These are phyloP conservation scores for Micractinium conductrix DNA, from an alignment of 139 green algal genomes.

Conservation along the genomic window DNA sequence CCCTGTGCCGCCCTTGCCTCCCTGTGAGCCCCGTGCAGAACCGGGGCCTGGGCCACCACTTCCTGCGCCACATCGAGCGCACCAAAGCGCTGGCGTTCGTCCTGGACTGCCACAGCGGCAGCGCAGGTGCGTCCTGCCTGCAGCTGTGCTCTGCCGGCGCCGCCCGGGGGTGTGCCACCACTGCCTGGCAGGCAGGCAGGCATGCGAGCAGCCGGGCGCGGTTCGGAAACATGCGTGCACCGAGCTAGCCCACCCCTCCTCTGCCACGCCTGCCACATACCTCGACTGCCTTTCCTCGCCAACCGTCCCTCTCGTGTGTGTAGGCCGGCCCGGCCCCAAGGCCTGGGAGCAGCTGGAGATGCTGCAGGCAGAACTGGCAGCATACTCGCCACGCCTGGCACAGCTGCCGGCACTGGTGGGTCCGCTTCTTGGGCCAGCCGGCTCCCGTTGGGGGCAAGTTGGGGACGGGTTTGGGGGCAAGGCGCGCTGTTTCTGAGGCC, in stretches of 20 bases:
- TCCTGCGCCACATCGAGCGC: conserved; percentile 78
- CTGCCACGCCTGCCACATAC: background rate
- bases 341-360: conserved; percentile 64
- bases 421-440: no score
- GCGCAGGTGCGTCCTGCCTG: background rate
- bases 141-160: no score
- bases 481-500: no score
- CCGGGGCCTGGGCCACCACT: conserved; percentile 72
- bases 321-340: conserved; percentile 3
- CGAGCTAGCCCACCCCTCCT: no score
- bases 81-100: conserved; percentile 64
- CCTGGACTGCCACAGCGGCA: conserved; percentile 57
- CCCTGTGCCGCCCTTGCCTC: background rate
- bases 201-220: no score
- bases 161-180: no score
- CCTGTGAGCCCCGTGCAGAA: conserved; percentile 26
- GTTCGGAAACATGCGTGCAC: no score
- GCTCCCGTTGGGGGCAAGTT: no score
- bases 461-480: no score
- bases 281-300: background rate
- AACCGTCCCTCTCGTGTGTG: background rate
- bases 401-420: conserved; percentile 55
- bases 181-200: no score
- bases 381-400: conserved; percentile 50
- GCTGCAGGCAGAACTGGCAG: conserved; percentile 64